Conservation (phyloP, 345 rosid species). For the Nephelium lappaceum region DNA sequence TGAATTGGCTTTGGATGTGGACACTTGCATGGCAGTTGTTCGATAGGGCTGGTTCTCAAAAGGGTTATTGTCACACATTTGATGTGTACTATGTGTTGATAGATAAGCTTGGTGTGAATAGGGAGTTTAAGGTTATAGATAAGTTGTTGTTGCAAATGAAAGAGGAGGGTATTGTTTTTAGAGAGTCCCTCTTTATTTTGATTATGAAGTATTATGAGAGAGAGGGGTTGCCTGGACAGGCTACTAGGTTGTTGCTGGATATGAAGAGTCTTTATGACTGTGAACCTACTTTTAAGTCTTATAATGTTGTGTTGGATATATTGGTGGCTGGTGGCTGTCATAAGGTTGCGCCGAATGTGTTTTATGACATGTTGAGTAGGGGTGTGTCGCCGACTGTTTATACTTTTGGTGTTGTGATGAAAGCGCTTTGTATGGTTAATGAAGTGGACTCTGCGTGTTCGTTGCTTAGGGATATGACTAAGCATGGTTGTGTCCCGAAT, state of each 20-base stretch:
- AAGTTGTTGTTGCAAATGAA: slow-evolving; percentile 70
- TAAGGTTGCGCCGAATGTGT: slow-evolving; percentile 68
- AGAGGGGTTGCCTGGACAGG: slow-evolving; percentile 78
- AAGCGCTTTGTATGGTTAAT: slow-evolving; percentile 67
- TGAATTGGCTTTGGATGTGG: slow-evolving; percentile 65
- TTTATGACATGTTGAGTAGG: slow-evolving; percentile 77
- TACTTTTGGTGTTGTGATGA: slow-evolving; percentile 76
- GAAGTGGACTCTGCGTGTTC: slow-evolving; percentile 76
- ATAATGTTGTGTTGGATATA: slow-evolving; percentile 69
- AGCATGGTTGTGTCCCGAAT: slow-evolving; percentile 84
- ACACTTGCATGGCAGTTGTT: slow-evolving; percentile 67
- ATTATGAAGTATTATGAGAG: slow-evolving; percentile 71
- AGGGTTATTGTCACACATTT: slow-evolving; percentile 64
- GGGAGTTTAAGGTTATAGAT: slow-evolving; percentile 67
- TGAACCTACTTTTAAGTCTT: slow-evolving; percentile 67
- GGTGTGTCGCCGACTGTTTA: slow-evolving; percentile 67
- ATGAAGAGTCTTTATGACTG: slow-evolving; percentile 63
- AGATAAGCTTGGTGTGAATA: slow-evolving; percentile 65
- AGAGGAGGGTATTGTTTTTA: slow-evolving; percentile 66
- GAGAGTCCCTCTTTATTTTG: slow-evolving; percentile 68
- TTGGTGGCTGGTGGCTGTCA: slow-evolving; percentile 60
- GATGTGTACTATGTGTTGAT: slow-evolving; percentile 63
- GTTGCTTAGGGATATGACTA: slow-evolving; percentile 77
- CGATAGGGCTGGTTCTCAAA: slow-evolving; percentile 66
- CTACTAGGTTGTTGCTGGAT: slow-evolving; percentile 75